phyloP scores from a whole-genome alignment of 805 yeast genomes.

The Candida sanyiensis region DNA sequence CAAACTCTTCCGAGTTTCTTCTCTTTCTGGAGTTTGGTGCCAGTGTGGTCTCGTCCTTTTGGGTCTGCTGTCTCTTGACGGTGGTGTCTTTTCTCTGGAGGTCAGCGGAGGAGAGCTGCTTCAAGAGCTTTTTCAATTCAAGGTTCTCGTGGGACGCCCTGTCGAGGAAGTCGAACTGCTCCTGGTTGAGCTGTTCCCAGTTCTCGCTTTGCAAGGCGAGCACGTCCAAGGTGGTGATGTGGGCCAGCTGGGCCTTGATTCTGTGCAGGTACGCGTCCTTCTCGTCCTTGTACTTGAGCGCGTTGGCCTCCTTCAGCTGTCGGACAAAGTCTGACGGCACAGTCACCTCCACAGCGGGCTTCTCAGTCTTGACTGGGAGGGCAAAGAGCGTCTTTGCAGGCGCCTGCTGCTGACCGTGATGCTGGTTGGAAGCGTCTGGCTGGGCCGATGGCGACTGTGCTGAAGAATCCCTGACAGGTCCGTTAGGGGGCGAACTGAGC shows the following conservation, averaged over 20 bases:
- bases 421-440: too few relatives aligned
- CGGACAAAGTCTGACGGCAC: slow-evolving; percentile 14
- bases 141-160: slow-evolving; percentile 23
- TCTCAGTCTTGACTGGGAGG: too few relatives aligned
- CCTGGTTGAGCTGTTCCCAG: slow-evolving; percentile 25
- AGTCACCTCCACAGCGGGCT: not conserved
- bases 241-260: slow-evolving; percentile 22
- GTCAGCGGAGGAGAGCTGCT: slow-evolving; percentile 24
- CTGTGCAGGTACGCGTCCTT: slow-evolving; percentile 22
- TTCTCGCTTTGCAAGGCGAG: slow-evolving; percentile 21
- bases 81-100: slow-evolving; percentile 20
- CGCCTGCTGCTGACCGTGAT: too few relatives aligned
- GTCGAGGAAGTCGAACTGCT: slow-evolving; percentile 24
- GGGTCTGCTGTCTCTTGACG: slow-evolving; percentile 11
- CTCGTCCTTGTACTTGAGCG: slow-evolving; percentile 17
- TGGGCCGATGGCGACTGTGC: too few relatives aligned
- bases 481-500: slow-evolving; percentile 6
- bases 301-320: slow-evolving; percentile 20
- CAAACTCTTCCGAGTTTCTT: slow-evolving; percentile 9
- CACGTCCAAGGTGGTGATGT: slow-evolving; percentile 25
- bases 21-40: slow-evolving; percentile 9
- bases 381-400: too few relatives aligned
- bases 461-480: not conserved
- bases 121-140: slow-evolving; percentile 25
- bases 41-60: not conserved